Evolutionary conservation across 2,329 filamentous ascomycete genomes (phyloP), one percentile per base, ranked within the genome.

Genomic region (Fusarium udum): DNA sequence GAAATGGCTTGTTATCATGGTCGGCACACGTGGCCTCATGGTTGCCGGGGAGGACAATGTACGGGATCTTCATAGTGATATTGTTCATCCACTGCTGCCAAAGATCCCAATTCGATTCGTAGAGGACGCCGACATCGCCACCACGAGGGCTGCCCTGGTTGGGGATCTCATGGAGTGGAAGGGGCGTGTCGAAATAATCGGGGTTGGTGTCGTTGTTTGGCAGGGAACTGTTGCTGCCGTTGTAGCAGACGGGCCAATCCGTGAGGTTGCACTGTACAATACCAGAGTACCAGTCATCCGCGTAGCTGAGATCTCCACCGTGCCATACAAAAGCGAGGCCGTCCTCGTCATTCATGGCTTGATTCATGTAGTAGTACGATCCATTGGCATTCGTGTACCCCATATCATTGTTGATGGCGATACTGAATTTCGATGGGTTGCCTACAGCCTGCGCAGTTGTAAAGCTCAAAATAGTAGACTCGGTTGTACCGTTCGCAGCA

Each of bases 1-100:
- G 4, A 28, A 39, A 52, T 2, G 57, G 57, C 0, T 0, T 5
- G 2, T 32, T 37, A 6, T 63, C 62, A 3, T 62, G 58, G 11
- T 64, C 62, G 18, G 62, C 62, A 34, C 62, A 64, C 0, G 46
- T 64, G 15, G 20, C 62, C 12, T 64, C 62, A 3, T 64, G 62
- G 1, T 64, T 53, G 3, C 58, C 58, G 0, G 62, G 62, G 3
- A 64, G 58, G 0, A 64, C 62, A 0, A 64, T 63, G 1, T 63
- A 64, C 0, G 62, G 62, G 7, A 64, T 24, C 11, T 46, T 63
- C 2, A 9, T 34, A 0, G 62, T 64, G 8, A 64, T 63, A 0
- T 24, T 40, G 2, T 64, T 64, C 39, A 64, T 62, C 58, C 62
- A 63, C 26, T 64, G 62, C 7, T 64, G 62, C 62, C 62, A 64